Percentiles rank a stretch among this genome's conserved stretches.
phyloP scores from a whole-genome alignment of 768 basidiomycete genomes.

The Lactarius tabidus region DNA sequence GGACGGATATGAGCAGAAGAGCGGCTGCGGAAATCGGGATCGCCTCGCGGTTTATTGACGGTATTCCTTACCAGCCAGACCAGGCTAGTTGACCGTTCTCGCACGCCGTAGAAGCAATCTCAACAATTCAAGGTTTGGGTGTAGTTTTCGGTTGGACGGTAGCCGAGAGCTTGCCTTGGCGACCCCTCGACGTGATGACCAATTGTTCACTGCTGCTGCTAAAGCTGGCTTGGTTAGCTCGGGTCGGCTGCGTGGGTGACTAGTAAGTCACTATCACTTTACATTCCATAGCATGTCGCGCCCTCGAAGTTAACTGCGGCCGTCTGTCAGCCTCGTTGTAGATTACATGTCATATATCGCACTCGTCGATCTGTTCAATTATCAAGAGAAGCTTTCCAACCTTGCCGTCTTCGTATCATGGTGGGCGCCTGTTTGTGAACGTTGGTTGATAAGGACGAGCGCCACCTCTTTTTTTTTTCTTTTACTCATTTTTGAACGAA shows the following conservation, averaged over 20 bases:
- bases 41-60: constrained; percentile 3
- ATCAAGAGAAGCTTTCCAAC: constrained; percentile 12
- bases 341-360: constrained; percentile 23
- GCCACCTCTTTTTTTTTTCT: neutral
- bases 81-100: neutral
- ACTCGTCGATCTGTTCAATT: constrained; percentile 21
- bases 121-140: neutral
- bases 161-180: neutral
- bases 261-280: constrained; percentile 16
- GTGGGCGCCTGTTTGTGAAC: neutral
- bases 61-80: neutral
- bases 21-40: constrained; percentile 3
- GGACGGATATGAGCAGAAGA: constrained; percentile 21
- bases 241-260: neutral
- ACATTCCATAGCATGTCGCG: constrained; percentile 9
- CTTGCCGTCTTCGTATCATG: constrained; percentile 8
- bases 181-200: neutral
- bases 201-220: neutral
- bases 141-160: neutral
- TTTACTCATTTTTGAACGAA: neutral
- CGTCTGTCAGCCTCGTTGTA: constrained; percentile 23
- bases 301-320: constrained; percentile 18
- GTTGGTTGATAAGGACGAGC: constrained; percentile 3
- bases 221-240: neutral
- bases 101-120: neutral